A percentile compares a stretch with the other conserved stretches of the same genome.
phyloP scores from a whole-genome alignment of 345 rosid species.

The Kandelia obovata region DNA sequence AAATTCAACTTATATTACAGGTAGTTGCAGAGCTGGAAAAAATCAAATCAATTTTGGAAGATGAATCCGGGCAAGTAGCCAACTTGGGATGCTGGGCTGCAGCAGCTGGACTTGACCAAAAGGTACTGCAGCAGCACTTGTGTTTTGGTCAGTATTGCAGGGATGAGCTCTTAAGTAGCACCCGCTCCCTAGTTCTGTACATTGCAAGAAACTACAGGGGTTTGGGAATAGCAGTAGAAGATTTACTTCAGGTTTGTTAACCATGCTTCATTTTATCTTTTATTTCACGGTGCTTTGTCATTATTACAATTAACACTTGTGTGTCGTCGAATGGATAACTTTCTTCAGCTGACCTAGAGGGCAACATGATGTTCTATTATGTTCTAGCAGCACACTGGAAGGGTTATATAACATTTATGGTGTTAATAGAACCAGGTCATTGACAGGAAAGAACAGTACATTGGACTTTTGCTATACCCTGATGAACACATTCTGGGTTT shows the following conservation, averaged over 20 bases:
- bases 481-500: too few relatives aligned
- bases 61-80: constrained; percentile 52
- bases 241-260: constrained; percentile 63
- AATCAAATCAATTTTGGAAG: constrained; percentile 51
- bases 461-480: too few relatives aligned
- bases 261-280: background rate
- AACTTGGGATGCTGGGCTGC: constrained; percentile 75
- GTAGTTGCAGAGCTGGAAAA: constrained; percentile 61
- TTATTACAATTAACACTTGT: background rate
- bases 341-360: too few relatives aligned
- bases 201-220: constrained; percentile 78
- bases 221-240: constrained; percentile 57
- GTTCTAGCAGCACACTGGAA: too few relatives aligned
- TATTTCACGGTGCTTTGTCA: background rate
- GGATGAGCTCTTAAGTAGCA: constrained; percentile 65
- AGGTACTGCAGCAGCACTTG: constrained; percentile 50
- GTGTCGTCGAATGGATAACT: too few relatives aligned
- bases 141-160: constrained; percentile 75
- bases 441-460: too few relatives aligned
- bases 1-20: constrained; percentile 36
- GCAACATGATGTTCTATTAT: too few relatives aligned
- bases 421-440: too few relatives aligned
- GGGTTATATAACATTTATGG: too few relatives aligned
- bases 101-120: constrained; percentile 70
- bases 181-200: constrained; percentile 58